phyloP scores from a whole-genome alignment of 371 early-diverging fungal species.

The Nematocida sp. region DNA sequence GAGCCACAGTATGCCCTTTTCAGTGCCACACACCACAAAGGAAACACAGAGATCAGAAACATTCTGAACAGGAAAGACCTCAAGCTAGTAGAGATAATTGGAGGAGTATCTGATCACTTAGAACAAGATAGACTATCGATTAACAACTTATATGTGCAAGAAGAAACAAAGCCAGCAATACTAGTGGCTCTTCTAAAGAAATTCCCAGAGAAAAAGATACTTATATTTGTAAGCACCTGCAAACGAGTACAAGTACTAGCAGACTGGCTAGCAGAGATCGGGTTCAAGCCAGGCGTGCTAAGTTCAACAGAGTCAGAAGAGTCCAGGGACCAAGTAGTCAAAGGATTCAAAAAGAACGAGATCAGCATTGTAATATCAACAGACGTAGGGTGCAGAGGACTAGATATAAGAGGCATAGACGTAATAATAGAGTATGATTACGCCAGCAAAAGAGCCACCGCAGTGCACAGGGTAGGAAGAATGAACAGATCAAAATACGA shows the following conservation, averaged over 20 bases:
- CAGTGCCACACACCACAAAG: constrained; percentile 62
- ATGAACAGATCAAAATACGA: constrained; percentile 85
- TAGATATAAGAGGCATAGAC: constrained; percentile 89
- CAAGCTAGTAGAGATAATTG: constrained; percentile 21
- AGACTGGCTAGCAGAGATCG: background rate
- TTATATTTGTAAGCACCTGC: constrained; percentile 94
- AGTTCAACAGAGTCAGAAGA: constrained; percentile 54
- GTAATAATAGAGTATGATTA: constrained; percentile 94
- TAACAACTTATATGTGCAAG: constrained; percentile 33
- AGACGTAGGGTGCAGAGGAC: constrained; percentile 96
- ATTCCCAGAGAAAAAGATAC: constrained; percentile 92
- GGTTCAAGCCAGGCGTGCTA: background rate
- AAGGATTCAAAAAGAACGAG: constrained; percentile 65
- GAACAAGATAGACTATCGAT: constrained; percentile 19
- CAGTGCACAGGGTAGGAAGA: constrained; percentile 94
- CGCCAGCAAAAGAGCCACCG: constrained; percentile 78
- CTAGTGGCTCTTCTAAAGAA: constrained; percentile 86
- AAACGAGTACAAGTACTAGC: constrained; percentile 77
- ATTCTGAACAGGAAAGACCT: constrained; percentile 36
- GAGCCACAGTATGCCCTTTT: constrained; percentile 60
- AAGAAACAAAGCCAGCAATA: constrained; percentile 74
- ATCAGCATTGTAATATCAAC: constrained; percentile 82
- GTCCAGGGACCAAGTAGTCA: constrained; percentile 52
- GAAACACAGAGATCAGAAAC: constrained; percentile 41
- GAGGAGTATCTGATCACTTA: constrained; percentile 42